Base-by-base conservation (phyloP, 345 rosid genomes). In the Luvunga scandens region DNA sequence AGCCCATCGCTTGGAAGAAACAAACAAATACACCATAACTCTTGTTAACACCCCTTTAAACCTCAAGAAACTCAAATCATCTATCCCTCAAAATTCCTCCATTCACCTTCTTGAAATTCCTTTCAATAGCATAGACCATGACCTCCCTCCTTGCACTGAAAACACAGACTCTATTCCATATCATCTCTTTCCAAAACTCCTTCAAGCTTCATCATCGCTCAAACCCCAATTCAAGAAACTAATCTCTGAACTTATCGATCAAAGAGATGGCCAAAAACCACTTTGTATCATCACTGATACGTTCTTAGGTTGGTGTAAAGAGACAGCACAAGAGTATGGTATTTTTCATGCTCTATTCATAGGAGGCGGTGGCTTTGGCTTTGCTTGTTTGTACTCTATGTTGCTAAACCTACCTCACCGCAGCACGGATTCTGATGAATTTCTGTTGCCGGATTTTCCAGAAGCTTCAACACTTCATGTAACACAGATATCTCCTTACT, bases 61-160 rank as follows among this genome's bases (percentile, higher is more conserved):
- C 86, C 50, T 85, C 77, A 12, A 48, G 31, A 82, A 78, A 0
- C 84, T 87, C 75, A 61, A 64, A 7, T 65, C 84, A 7, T 85
- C 86, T 38, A 61, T 88, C 45, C 88, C 87, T 28, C 57, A 77
- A 4, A 39, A 70, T 27, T 66, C 91, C 66, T 67, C 85, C 48
- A 78, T 90, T 69, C 81, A 66, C 78, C 87, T 90, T 71, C 75
- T 61, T 18, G 86, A 85, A 71, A 78, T 90, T 53, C 88, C 90
- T n/a, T 88, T 88, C 75, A 18, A 76, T 9, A 79, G 89, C 78
- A 64, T 83, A 22, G 76, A 66, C 22, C 83, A 85, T 28, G 88
- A 86, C 71, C 91, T 88, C 77, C 93, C 93, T 39, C 84, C 85
- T 71, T 53, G 65, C 36, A 68, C 83, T 21, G 91, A 86, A 63